These are phyloP conservation scores for Nematodospora valgi DNA, from an alignment of 805 yeast genomes.

Conservation along the genomic window DNA sequence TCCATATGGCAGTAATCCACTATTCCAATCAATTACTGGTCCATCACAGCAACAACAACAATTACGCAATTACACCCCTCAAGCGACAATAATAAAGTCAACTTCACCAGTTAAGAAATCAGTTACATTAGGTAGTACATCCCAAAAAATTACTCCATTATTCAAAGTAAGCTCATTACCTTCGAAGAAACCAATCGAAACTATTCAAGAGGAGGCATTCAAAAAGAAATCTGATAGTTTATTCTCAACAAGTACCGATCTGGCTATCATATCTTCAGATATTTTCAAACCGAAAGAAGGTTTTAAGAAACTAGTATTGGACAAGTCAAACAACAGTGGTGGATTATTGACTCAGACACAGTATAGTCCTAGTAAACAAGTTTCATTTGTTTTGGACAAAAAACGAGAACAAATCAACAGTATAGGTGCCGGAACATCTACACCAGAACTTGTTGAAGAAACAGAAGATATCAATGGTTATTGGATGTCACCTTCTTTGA, in stretches of 20 bases:
- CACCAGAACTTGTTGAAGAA: background rate
- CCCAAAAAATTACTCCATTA: slow-evolving; percentile 61
- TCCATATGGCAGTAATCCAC: slow-evolving; percentile 79
- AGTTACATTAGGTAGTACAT: slow-evolving; percentile 48
- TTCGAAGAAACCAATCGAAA: slow-evolving; percentile 9
- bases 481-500: slow-evolving; percentile 79
- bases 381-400: slow-evolving; percentile 12
- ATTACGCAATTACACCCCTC: slow-evolving; percentile 15
- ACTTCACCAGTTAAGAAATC: slow-evolving; percentile 45
- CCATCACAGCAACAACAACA: slow-evolving; percentile 6
- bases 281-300: slow-evolving; percentile 63
- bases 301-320: slow-evolving; percentile 53
- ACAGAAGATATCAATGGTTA: slow-evolving; percentile 64
- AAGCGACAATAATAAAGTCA: slow-evolving; percentile 23
- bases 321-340: slow-evolving; percentile 29
- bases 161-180: slow-evolving; percentile 24
- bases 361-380: slow-evolving; percentile 15
- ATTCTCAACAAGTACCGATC: slow-evolving; percentile 52
- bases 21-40: slow-evolving; percentile 49
- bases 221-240: slow-evolving; percentile 12
- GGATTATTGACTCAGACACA: slow-evolving; percentile 2
- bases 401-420: background rate
- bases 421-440: background rate
- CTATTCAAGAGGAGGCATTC: slow-evolving; percentile 9
- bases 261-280: slow-evolving; percentile 66